Conservation (phyloP, 2,329 filamentous ascomycete species). For the Pestalotiopsis sp. region DNA sequence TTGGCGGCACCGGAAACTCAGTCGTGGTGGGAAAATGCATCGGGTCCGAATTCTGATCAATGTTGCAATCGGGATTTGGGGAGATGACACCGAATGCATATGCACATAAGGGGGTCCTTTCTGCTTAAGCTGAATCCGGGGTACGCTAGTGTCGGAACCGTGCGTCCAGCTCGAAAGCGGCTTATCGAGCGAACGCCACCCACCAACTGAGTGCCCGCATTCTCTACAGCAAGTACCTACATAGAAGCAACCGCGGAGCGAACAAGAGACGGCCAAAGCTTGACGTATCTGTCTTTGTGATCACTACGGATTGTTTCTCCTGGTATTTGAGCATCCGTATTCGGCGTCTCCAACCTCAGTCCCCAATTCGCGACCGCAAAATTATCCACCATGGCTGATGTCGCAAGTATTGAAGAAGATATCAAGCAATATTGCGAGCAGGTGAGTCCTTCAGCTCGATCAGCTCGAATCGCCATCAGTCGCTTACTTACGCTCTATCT, state of each 20-base stretch:
- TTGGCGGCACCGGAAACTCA: too few relatives aligned
- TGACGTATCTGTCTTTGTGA: neutral
- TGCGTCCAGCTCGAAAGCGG: neutral
- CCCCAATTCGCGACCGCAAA: too few relatives aligned
- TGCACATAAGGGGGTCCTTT: neutral
- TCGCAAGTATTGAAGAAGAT: constrained; percentile 52
- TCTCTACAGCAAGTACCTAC: neutral
- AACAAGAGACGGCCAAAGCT: neutral
- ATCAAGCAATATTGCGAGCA: constrained; percentile 59
- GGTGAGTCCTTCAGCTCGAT: constrained; percentile 37
- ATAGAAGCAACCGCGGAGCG: neutral
- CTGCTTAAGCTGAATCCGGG: neutral
- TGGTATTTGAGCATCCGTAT: too few relatives aligned
- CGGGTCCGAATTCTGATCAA: too few relatives aligned
- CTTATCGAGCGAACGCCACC: neutral
- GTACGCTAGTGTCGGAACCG: neutral
- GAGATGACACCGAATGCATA: neutral
- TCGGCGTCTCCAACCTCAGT: too few relatives aligned
- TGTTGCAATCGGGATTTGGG: too few relatives aligned
- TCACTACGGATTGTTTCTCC: neutral
- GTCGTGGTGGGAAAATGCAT: too few relatives aligned
- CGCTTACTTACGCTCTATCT: constrained; percentile 15
- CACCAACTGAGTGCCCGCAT: neutral
- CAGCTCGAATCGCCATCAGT: neutral
- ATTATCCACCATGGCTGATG: constrained; percentile 39